Evolutionary conservation across 225 moss, liverwort and hornwort genomes (phyloP).

Genomic region (Bryum argenteum): DNA sequence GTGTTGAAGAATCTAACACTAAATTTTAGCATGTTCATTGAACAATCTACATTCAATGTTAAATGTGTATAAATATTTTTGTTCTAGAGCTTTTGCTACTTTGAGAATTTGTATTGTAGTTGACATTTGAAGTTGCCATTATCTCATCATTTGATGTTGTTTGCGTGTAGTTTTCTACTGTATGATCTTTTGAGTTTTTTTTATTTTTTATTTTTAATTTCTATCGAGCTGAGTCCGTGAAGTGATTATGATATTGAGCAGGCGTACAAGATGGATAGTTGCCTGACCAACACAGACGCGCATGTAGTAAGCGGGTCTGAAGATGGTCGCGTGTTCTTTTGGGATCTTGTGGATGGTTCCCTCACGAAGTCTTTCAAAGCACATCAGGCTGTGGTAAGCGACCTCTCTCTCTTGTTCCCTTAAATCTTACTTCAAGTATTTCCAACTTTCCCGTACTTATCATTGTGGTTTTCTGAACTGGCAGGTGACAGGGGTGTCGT

Average conservation of each 20-base stretch:
- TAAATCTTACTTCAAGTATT: neutral
- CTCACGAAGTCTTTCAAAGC: slow-evolving; percentile 29
- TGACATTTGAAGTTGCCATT: too few relatives aligned
- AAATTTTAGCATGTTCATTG: too few relatives aligned
- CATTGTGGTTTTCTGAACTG: slow-evolving; percentile 13
- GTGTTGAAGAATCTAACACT: too few relatives aligned
- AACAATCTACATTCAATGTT: too few relatives aligned
- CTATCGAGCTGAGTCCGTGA: slow-evolving; percentile 16
- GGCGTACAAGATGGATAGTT: slow-evolving; percentile 99
- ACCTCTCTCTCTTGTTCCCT: neutral
- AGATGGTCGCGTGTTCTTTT: slow-evolving; percentile 81
- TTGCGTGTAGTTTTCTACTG: too few relatives aligned
- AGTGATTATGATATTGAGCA: slow-evolving; percentile 41
- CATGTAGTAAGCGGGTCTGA: slow-evolving; percentile 96
- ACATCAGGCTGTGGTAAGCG: slow-evolving; percentile 36
- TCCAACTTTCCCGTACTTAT: slow-evolving; percentile 3
- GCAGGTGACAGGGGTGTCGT: slow-evolving; percentile 91
- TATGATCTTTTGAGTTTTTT: neutral
- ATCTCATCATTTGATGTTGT: too few relatives aligned
- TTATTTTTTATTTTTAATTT: too few relatives aligned
- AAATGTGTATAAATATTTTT: too few relatives aligned
- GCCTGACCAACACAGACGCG: slow-evolving; percentile 88
- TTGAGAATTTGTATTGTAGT: too few relatives aligned
- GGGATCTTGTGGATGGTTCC: slow-evolving; percentile 96
- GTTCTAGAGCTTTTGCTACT: too few relatives aligned